Evolutionary conservation across 1,139 yeast genomes (phyloP).

Genomic region (Blastobotrys proliferans): DNA sequence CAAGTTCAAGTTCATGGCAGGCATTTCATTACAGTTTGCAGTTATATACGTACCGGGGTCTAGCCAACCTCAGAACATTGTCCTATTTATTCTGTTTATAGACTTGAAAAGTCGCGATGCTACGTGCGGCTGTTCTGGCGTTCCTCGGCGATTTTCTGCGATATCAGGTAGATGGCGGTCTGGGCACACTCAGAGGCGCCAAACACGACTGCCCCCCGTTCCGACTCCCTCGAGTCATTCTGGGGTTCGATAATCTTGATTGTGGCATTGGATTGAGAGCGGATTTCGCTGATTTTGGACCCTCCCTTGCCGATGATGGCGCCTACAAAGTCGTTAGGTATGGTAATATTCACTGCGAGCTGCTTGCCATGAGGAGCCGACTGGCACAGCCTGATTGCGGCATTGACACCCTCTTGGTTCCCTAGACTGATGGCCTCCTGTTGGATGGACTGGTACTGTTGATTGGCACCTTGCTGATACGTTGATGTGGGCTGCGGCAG

Average conservation of each 20-base stretch:
- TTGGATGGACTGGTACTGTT: not conserved
- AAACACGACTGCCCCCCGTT: conserved; percentile 65
- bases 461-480: not conserved
- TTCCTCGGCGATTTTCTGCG: conserved; percentile 28
- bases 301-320: conserved; percentile 83
- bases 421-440: conserved; percentile 8
- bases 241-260: conserved; percentile 37
- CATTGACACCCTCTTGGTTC: conserved; percentile 20
- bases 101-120: not conserved
- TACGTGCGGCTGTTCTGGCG: conserved; percentile 8
- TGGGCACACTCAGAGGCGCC: conserved; percentile 61
- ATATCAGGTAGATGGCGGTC: conserved; percentile 26
- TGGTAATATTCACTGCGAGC: conserved; percentile 40
- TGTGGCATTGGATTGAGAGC: conserved; percentile 68
- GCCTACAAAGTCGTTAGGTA: conserved; percentile 78
- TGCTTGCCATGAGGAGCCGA: conserved; percentile 27
- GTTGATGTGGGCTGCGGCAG: not conserved
- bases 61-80: too few relatives aligned
- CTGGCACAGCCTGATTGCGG: conserved; percentile 24
- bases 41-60: too few relatives aligned
- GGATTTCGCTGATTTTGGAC: conserved; percentile 71
- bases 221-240: conserved; percentile 26
- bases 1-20: too few relatives aligned
- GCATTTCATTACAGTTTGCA: too few relatives aligned
- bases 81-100: too few relatives aligned